Percentiles rank a stretch among this genome's conserved stretches.
Evolutionary conservation across 148 eudicot species (phyloP).

Genomic region (Rhododendron griersonianum): DNA sequence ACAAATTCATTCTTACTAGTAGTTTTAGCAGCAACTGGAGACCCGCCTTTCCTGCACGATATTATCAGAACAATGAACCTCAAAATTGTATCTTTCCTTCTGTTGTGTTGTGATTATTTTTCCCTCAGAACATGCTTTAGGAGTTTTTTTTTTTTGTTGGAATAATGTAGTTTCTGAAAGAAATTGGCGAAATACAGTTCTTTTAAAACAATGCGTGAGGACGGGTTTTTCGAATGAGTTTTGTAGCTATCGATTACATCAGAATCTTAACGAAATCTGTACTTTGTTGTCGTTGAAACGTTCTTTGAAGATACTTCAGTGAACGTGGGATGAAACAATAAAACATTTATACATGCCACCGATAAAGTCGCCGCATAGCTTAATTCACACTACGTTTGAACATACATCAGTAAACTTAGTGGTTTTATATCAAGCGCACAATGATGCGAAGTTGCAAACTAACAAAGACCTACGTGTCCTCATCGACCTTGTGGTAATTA

Average conservation of each 20-base stretch:
- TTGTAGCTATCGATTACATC: not conserved
- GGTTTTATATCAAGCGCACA: not conserved
- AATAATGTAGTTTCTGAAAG: not conserved
- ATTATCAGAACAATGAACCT: not conserved
- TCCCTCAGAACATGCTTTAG: not conserved
- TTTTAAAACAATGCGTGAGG: not conserved
- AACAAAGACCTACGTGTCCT: not conserved
- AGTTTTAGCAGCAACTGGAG: slow-evolving; percentile 12
- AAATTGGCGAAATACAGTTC: not conserved
- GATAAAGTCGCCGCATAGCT: not conserved
- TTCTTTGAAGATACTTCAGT: not conserved
- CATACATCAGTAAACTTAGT: not conserved
- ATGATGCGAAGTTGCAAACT: not conserved
- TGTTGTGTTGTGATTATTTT: not conserved
- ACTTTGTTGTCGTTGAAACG: not conserved
- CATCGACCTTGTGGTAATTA: not conserved
- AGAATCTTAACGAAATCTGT: not conserved
- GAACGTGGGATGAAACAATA: not conserved
- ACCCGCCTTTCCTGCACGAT: slow-evolving; percentile 10
- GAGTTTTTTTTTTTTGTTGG: not conserved
- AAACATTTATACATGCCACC: not conserved
- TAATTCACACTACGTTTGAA: not conserved
- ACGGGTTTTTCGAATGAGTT: not conserved
- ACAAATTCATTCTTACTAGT: slow-evolving; percentile 10
- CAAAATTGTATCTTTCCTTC: not conserved